Evolutionary conservation across 805 yeast genomes (phyloP), one percentile per base, ranked within the genome.

Genomic region (Candida easanensis): DNA sequence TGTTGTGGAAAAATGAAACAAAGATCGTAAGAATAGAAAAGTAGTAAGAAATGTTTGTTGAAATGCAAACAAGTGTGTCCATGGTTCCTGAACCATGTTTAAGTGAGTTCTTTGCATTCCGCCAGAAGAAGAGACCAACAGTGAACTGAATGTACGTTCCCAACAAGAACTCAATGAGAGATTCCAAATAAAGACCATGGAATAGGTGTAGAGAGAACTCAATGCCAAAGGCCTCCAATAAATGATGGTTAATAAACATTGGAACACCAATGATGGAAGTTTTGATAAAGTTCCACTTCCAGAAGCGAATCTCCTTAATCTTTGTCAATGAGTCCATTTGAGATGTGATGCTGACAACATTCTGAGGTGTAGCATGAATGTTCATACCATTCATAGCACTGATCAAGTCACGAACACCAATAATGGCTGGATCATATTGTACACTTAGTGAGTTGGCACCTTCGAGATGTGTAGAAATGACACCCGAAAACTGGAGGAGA

Each of bases 31-130:
- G 61, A 1, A 84, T 60, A 1, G 97, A 89, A 56, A 87, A 91
- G 5, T 69, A 37, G 58, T 79, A 93, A 4, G 97, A 87, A 18
- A 85, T 79, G 38, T 82, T 65, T 0, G 97, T 89, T 4, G 97
- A 88, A 17, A 86, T 70, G 40, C 85, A 81, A 28, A 93, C 89
- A 46, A 93, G 70, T 2, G 91, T 85, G 63, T 93, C 99, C 99
- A 93, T 95, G 7, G 91, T 88, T 9, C 83, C 83, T 19, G 87
- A 80, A 5, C 81, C 74, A 56, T 86, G 89, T 41, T 70, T 70
- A 18, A 89, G 45, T 6, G 96, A 82, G 27, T 74, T 75, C 58
- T 65, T 72, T 7, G 93, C 77, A 43, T 87, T 82, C 37, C 63
- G 65, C 63, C 80, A 80, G 57, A 89, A 93, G 27, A 74, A 69